Base-by-base conservation (phyloP, 371 early-diverging fungal genomes). In the Mucor irregularis region DNA sequence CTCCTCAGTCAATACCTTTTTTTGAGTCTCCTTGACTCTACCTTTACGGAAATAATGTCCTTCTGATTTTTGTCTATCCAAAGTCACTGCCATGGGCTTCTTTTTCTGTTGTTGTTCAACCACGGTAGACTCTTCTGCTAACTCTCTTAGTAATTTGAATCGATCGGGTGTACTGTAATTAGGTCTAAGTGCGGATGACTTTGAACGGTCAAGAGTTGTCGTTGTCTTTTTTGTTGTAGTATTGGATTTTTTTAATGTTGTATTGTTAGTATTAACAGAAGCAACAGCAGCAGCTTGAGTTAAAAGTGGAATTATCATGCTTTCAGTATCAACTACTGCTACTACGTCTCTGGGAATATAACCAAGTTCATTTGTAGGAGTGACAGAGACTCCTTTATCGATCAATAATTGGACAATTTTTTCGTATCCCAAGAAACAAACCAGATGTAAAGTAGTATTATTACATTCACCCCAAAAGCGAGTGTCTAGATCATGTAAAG, bases 391-490 rank as follows among this genome's bases (percentile, higher is more conserved):
- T 3, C 69, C 69, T 47, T 46, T 64, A 14, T 49, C 37, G 1
- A 69, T 28, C 26, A 69, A 44, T 22, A 58, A 34, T 28, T 48
- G 37, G 1, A 46, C 42, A 0, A 62, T 44, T 3, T 40, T 24
- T 9, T 5, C 25, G 10, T 58, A 21, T 1, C 38, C 62, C 13
- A 69, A 30, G 34, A 69, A 69, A 16, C 62, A 58, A 16, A 48
- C 59, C 8, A 69, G 30, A 59, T 69, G 69, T 9, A 69, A 30
- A 11, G 62, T 61, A 2, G 69, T 56, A 31, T 64, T 67, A 37
- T 61, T 62, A 31, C 57, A 55, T 43, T 62, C 55, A 16, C 68
- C 66, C 69, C 66, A 66, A 49, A 56, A 62, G 5, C 67, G 63
- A 28, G 66, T 66, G 48, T 66, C 59, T 16, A 70, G 53, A 48